Base-by-base conservation (phyloP, 371 early-diverging fungal species). In the Choanephora cucurbitarum region DNA sequence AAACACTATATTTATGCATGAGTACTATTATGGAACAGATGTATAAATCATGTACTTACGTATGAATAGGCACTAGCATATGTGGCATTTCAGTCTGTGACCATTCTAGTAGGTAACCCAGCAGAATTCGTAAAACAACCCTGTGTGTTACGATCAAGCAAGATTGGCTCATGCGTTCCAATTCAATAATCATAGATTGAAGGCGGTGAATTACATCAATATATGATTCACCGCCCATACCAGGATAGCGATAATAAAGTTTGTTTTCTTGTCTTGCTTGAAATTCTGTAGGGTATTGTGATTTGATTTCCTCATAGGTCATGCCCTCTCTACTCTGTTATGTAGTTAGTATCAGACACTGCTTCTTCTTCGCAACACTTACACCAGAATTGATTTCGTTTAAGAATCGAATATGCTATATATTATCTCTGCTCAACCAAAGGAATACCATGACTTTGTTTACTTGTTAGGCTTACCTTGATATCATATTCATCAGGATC, bases 381-480 rank as follows among this genome's bases (percentile, higher is more conserved):
- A 81, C 75, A 18, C 91, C 91, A n/a, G 92, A 85, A 64, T 90
- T 90, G 43, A 94, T 92, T 62, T 94, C 93, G 70, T 91, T 91
- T 43, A 94, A 67, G 49, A 85, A 80, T 31, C 87, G 68, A 45
- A 91, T 84, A 65, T 87, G 82, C 75, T 47, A 34, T 22, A 39
- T 7, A 28, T 21, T 10, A 40, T 40, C 28, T n/a, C n/a, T n/a
- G n/a, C 28, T 28, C 28, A 28, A 28, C 28, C 28, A 28, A 5
- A 3, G 3, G 3, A 32, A 15, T 47, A 37, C 32, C 4, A 8
- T 5, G 32, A 32, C 5, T 32, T 6, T 6, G 32, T 32, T 32
- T 5, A 32, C 32, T 6, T 32, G 32, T 6, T 32, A 32, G 32
- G 8, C 39, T 51, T 59, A 77, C 73, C 55, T 79, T 79, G 28